Conservation (phyloP, 208 protist species). For the Tritrichomonas foetus region DNA sequence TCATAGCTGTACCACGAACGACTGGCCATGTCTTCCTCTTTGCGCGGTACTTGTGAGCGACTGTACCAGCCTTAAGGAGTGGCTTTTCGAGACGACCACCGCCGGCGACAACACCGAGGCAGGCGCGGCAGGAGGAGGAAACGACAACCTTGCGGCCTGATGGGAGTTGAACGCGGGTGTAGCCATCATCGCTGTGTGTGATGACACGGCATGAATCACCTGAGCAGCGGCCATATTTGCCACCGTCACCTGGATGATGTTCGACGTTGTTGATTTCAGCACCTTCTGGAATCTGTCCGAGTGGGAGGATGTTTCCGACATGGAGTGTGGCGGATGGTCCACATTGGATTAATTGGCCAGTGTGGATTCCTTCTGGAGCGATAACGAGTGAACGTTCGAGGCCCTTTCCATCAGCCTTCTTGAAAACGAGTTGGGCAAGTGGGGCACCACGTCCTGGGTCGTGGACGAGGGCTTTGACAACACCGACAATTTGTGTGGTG, state of each 20-base stretch:
- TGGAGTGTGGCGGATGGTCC: conserved; percentile 79
- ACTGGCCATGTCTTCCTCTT: conserved; percentile 97
- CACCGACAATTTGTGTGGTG: conserved; percentile 79
- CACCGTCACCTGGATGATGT: no score
- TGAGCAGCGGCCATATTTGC: conserved; percentile 76
- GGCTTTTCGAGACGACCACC: conserved; percentile 99
- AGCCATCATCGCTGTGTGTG: conserved; percentile 80
- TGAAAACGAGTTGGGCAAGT: conserved; percentile 91
- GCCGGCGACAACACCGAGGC: conserved; percentile 94
- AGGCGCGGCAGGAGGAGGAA: conserved; percentile 79
- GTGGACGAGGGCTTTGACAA: conserved; percentile 85
- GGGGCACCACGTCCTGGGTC: conserved; percentile 97
- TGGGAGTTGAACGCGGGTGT: conserved; percentile 91
- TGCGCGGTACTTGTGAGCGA: conserved; percentile 80
- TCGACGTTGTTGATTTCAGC: conserved; percentile 78
- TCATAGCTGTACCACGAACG: conserved; percentile 97
- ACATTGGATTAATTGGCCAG: conserved; percentile 95
- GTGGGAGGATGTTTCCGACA: conserved; percentile 94
- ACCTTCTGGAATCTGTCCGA: conserved; percentile 90
- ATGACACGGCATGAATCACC: conserved; percentile 59
- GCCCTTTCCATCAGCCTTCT: conserved; percentile 61
- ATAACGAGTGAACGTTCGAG: conserved; percentile 82
- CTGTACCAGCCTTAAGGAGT: conserved; percentile 94
- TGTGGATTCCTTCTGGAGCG: conserved; percentile 95
- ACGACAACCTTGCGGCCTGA: conserved; percentile 95